phyloP scores from a whole-genome alignment of 129 eudicot species.

The Escallonia rubra region DNA sequence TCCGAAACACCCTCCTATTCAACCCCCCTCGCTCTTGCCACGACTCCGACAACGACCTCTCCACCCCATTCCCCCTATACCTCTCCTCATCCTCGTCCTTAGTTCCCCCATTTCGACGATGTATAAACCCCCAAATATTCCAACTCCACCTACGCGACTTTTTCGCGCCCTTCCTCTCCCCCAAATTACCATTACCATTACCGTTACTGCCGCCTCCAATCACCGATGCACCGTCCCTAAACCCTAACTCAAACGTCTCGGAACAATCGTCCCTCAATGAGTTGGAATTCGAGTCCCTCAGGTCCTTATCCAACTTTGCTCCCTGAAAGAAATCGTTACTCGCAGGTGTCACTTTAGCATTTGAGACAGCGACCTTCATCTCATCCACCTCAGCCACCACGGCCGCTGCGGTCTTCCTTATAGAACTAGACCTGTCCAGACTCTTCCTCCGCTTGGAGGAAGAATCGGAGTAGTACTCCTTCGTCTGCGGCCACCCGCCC shows the following conservation, averaged over 20 bases:
- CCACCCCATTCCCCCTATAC: conserved; percentile 64
- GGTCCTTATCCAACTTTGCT: conserved; percentile 32
- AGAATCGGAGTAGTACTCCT: conserved; percentile 86
- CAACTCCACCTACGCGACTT: conserved; percentile 72
- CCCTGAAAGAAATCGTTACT: conserved; percentile 41
- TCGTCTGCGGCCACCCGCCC: conserved; percentile 78
- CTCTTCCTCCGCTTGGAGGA: conserved; percentile 84
- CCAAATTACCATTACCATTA: conserved; percentile 5
- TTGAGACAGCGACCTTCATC: conserved; percentile 37
- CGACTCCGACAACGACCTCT: conserved; percentile 75
- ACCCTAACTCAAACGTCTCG: conserved; percentile 66
- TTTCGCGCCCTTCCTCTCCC: conserved; percentile 58
- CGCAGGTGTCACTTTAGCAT: conserved; percentile 66
- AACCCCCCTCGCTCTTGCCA: conserved; percentile 63
- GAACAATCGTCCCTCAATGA: conserved; percentile 78
- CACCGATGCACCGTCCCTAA: conserved; percentile 44
- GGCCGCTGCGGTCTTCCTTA: conserved; percentile 82
- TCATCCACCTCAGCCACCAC: conserved; percentile 88
- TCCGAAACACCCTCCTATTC: conserved; percentile 47
- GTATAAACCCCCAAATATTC: conserved; percentile 83
- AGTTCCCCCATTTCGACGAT: conserved; percentile 32
- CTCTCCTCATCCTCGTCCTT: conserved; percentile 64
- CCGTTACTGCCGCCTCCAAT: conserved; percentile 8
- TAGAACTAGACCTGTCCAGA: conserved; percentile 82
- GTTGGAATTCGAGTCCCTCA: conserved; percentile 54